Evolutionary conservation across 257 asterid species (phyloP).

Genomic region (Penstemon davidsonii): DNA sequence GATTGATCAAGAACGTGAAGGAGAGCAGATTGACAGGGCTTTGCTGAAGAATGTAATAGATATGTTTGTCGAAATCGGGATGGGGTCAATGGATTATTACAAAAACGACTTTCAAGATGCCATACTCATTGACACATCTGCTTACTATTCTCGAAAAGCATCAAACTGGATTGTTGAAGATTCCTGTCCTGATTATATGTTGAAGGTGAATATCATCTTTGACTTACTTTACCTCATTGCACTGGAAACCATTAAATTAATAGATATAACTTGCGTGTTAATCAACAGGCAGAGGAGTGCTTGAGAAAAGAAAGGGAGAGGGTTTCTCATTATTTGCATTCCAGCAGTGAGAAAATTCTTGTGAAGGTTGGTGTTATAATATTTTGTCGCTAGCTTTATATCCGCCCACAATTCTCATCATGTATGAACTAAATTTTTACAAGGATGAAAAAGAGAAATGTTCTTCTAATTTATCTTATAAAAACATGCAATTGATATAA

Average conservation of each 20-base stretch:
- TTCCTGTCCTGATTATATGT: slow-evolving; percentile 67
- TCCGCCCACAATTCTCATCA: too few species aligned
- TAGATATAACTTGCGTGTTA: not conserved
- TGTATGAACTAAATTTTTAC: too few species aligned
- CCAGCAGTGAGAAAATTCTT: slow-evolving; percentile 48
- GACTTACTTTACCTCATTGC: slow-evolving; percentile 2
- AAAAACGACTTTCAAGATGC: slow-evolving; percentile 45
- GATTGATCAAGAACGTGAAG: slow-evolving; percentile 54
- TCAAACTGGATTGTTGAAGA: slow-evolving; percentile 59
- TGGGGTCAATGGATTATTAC: slow-evolving; percentile 39
- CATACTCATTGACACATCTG: slow-evolving; percentile 47
- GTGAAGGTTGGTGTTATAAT: slow-evolving; percentile 43
- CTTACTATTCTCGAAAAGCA: slow-evolving; percentile 58
- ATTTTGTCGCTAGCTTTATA: not conserved
- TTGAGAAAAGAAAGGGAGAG: slow-evolving; percentile 56
- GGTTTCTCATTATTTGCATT: slow-evolving; percentile 52
- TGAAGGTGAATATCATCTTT: slow-evolving; percentile 39
- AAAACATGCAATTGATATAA: too few species aligned
- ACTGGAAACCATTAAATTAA: not conserved
- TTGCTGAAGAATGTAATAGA: slow-evolving; percentile 48
- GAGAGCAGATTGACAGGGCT: slow-evolving; percentile 47
- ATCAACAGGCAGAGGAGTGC: slow-evolving; percentile 54
- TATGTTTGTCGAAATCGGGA: slow-evolving; percentile 51
- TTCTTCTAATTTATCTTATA: too few species aligned
- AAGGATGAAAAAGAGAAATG: too few species aligned